phyloP scores from a whole-genome alignment of 2,329 filamentous ascomycete genomes.

The Fusarium setosum region DNA sequence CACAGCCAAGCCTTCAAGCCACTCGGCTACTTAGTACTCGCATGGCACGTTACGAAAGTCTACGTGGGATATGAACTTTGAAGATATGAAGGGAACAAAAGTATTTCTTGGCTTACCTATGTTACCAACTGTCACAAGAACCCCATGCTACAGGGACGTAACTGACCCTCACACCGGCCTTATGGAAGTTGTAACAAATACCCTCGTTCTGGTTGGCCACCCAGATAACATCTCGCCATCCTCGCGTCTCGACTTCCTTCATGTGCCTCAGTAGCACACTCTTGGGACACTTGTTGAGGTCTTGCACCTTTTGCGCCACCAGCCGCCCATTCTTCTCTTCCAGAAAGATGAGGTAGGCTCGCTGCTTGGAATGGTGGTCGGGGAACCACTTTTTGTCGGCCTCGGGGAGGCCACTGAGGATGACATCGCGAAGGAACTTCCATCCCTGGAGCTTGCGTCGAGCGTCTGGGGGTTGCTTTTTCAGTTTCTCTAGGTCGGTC shows the following conservation, averaged over 20 bases:
- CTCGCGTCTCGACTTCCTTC: conserved; percentile 17
- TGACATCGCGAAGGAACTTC: conserved; percentile 20
- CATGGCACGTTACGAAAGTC: neutral
- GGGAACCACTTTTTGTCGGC: neutral
- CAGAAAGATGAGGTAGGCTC: conserved; percentile 18
- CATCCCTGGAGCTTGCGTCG: conserved; percentile 23
- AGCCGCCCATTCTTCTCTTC: neutral
- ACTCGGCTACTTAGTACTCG: neutral
- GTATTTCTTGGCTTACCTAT: too few species aligned
- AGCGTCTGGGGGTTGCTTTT: neutral
- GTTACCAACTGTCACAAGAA: neutral
- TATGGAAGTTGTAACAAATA: conserved; percentile 26
- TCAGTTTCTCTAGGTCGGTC: neutral
- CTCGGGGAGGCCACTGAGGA: neutral
- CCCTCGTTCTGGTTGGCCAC: conserved; percentile 22
- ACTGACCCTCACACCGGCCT: too few species aligned
- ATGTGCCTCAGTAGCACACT: conserved; percentile 26
- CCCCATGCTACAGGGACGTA: too few species aligned
- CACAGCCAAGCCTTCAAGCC: neutral
- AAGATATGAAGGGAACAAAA: too few species aligned
- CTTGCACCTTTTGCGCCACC: neutral
- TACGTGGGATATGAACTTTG: too few species aligned
- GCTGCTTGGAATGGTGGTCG: conserved; percentile 9
- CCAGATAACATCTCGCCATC: conserved; percentile 43
- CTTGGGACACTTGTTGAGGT: conserved; percentile 24